Conservation (phyloP, 495 filamentous ascomycete species). For the Thermothielavioides terrestris region DNA sequence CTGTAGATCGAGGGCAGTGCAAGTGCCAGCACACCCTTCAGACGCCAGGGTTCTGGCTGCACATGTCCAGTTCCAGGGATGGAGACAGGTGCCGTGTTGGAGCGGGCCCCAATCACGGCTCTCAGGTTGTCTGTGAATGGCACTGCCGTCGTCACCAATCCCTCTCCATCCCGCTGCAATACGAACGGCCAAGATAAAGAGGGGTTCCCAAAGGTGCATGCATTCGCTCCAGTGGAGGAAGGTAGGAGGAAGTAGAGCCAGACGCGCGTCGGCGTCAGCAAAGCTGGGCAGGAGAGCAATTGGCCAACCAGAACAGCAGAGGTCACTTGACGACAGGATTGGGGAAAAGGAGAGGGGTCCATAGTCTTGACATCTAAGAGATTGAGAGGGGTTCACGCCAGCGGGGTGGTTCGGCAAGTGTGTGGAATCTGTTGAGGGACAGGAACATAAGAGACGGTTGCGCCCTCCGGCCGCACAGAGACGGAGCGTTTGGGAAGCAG, state of each 20-base stretch:
- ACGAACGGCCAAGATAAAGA: slow-evolving; percentile 4
- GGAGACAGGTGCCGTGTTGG: background rate
- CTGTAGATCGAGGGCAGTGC: too few species aligned
- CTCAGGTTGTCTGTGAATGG: background rate
- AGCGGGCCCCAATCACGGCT: slow-evolving; percentile 16
- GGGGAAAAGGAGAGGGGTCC: too few species aligned
- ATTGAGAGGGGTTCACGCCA: background rate
- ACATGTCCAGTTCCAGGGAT: background rate
- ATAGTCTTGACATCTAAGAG: too few species aligned
- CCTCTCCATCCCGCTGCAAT: background rate
- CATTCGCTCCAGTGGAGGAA: background rate
- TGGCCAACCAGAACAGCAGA: slow-evolving; percentile 4
- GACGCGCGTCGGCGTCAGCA: background rate
- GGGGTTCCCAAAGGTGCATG: slow-evolving; percentile 26
- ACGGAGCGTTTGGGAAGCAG: too few species aligned
- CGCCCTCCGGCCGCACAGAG: too few species aligned
- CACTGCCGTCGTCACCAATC: background rate
- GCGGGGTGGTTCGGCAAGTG: slow-evolving; percentile 10
- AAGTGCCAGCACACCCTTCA: too few species aligned
- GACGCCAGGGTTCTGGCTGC: too few species aligned
- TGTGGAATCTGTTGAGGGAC: background rate
- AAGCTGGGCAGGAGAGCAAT: background rate
- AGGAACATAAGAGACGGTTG: background rate
- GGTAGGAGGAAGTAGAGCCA: background rate
- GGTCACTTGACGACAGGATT: background rate